Evolutionary conservation across 2,329 filamentous ascomycete genomes (phyloP).

Genomic region (Dendrostoma leiphaemia): DNA sequence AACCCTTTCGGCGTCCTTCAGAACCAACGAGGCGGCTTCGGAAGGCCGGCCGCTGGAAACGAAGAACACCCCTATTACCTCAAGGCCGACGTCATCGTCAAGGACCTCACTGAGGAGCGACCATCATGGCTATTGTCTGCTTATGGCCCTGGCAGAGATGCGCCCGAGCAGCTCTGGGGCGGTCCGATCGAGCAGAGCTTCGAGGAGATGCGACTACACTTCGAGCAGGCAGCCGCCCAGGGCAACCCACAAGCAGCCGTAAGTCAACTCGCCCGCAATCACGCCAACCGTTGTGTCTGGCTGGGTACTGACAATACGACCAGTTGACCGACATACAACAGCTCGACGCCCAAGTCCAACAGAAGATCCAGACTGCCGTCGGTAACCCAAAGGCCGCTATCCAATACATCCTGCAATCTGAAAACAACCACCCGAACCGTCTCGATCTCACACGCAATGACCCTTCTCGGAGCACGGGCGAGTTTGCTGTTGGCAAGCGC

Average conservation of each 20-base stretch:
- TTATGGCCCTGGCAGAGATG: constrained; percentile 75
- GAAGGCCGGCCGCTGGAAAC: constrained; percentile 17
- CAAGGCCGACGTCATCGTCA: constrained; percentile 56
- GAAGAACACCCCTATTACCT: constrained; percentile 45
- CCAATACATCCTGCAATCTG: constrained; percentile 63
- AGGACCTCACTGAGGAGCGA: constrained; percentile 67
- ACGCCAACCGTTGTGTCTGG: constrained; percentile 18
- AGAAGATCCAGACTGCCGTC: constrained; percentile 71
- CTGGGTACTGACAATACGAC: background rate
- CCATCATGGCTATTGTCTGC: constrained; percentile 85
- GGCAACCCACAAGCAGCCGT: constrained; percentile 59
- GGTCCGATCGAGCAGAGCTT: constrained; percentile 81
- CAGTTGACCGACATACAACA: constrained; percentile 60
- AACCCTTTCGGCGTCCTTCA: constrained; percentile 26
- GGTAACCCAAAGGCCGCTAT: constrained; percentile 70
- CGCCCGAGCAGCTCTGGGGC: constrained; percentile 81
- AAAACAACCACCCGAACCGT: constrained; percentile 73
- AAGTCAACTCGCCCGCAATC: constrained; percentile 22
- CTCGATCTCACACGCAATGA: constrained; percentile 58
- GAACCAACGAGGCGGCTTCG: constrained; percentile 48
- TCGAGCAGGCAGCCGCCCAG: constrained; percentile 55
- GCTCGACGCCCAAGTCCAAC: constrained; percentile 62
- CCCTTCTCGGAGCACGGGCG: constrained; percentile 40
- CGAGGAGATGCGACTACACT: constrained; percentile 81
- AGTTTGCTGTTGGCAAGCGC: constrained; percentile 41